Percentiles rank a stretch among this genome's conserved stretches.
Conservation (phyloP, 2,329 filamentous ascomycete genomes). For the Aureobasidium leucospermi region DNA sequence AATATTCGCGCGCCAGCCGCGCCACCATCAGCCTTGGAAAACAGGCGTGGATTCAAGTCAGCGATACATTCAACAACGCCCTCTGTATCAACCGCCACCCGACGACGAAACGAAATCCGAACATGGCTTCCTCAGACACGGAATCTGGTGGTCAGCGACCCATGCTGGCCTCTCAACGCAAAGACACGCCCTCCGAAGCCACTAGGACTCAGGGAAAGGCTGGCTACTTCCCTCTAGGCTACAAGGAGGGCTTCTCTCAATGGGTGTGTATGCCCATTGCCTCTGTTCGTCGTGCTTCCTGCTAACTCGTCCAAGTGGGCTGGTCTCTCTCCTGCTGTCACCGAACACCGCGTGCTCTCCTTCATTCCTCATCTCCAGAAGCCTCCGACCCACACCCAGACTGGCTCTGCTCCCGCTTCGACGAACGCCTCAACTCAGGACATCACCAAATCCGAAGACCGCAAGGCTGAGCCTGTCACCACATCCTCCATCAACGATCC, state of each 20-base stretch:
- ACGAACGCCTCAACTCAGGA: constrained; percentile 34
- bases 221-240: constrained; percentile 68
- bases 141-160: constrained; percentile 22
- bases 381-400: constrained; percentile 62
- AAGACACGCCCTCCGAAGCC: constrained; percentile 16
- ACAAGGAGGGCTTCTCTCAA: constrained; percentile 85
- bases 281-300: background rate
- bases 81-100: constrained; percentile 10
- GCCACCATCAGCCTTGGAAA: constrained; percentile 8
- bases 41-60: constrained; percentile 11
- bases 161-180: constrained; percentile 30
- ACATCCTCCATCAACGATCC: constrained; percentile 56
- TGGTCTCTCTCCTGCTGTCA: constrained; percentile 69
- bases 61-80: constrained; percentile 3
- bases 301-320: constrained; percentile 60
- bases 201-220: constrained; percentile 15
- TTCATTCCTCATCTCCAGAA: constrained; percentile 73
- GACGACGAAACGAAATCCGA: background rate
- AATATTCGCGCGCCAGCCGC: constrained; percentile 9
- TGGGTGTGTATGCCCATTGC: constrained; percentile 52
- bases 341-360: constrained; percentile 81
- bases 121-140: constrained; percentile 25
- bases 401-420: constrained; percentile 46
- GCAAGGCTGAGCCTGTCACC: constrained; percentile 35
- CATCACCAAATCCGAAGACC: constrained; percentile 25